These are phyloP conservation scores for Kluyveromyces marxianus DNA, from an alignment of 1,139 yeast genomes.

Conservation along the genomic window DNA sequence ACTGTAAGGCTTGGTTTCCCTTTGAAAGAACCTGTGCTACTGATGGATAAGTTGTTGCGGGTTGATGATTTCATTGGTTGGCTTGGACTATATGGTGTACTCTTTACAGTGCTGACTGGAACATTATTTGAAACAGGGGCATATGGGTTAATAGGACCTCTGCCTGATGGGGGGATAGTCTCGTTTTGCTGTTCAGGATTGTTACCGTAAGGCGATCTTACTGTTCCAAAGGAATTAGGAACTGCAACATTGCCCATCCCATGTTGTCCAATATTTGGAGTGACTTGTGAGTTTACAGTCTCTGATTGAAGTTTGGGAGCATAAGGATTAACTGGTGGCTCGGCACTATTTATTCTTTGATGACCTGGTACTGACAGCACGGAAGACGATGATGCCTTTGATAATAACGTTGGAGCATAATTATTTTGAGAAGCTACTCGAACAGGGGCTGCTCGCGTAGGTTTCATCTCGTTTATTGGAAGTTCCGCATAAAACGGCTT, in stretches of 20 bases:
- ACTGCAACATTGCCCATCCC: neutral
- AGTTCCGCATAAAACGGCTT: slow-evolving; percentile 6
- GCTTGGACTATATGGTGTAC: neutral
- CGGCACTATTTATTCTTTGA: neutral
- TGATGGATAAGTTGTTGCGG: neutral
- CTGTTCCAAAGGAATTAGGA: too few relatives aligned
- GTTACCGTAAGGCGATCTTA: too few relatives aligned
- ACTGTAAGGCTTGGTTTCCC: neutral
- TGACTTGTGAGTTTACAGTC: neutral
- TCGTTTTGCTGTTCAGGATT: too few relatives aligned
- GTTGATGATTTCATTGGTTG: neutral
- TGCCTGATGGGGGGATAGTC: too few relatives aligned
- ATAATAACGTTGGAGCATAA: neutral
- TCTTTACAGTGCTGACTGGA: neutral
- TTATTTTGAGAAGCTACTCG: neutral
- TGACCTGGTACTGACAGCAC: neutral
- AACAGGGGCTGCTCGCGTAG: slow-evolving; percentile 2
- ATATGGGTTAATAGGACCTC: too few relatives aligned
- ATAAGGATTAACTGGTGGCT: neutral
- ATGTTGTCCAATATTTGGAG: neutral
- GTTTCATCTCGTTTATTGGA: slow-evolving; percentile 1
- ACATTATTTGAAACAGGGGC: too few relatives aligned
- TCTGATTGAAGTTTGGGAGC: neutral
- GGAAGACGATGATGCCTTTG: neutral
- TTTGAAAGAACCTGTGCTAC: neutral